These are phyloP conservation scores for Tephrocybe rancida DNA, from an alignment of 768 basidiomycete species.

Conservation along the genomic window DNA sequence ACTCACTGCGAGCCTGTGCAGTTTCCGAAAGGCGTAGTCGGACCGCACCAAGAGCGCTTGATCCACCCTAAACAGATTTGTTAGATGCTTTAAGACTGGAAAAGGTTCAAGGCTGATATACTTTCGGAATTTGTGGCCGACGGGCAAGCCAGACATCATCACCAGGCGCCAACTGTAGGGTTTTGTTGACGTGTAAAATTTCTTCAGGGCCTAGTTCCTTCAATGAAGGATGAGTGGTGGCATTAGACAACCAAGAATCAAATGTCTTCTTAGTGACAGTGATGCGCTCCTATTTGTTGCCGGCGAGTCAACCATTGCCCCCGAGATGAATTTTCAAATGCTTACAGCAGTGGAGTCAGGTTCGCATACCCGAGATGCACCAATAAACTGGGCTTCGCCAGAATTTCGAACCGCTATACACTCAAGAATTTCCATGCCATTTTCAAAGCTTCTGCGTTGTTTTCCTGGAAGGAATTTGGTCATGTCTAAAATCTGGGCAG, in stretches of 20 bases:
- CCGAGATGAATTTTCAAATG: neutral
- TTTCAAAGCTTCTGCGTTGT: conserved; percentile 28
- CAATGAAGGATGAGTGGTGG: conserved; percentile 22
- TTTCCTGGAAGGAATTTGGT: conserved; percentile 36
- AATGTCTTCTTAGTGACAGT: conserved; percentile 47
- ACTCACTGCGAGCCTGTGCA: conserved; percentile 65
- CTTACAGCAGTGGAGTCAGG: conserved; percentile 31
- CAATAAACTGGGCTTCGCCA: conserved; percentile 40
- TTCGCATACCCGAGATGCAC: conserved; percentile 39
- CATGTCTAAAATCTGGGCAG: conserved; percentile 46
- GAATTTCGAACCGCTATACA: conserved; percentile 47
- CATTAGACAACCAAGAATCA: conserved; percentile 47
- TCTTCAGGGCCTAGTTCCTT: conserved; percentile 22
- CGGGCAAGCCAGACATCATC: conserved; percentile 61
- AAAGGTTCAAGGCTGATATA: conserved; percentile 29
- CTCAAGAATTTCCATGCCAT: conserved; percentile 40
- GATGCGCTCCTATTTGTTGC: conserved; percentile 47
- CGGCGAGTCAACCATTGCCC: conserved; percentile 17
- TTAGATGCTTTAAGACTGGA: conserved; percentile 23
- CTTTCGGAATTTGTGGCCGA: conserved; percentile 55
- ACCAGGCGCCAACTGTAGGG: conserved; percentile 46
- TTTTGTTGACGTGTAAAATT: conserved; percentile 37
- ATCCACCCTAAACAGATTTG: conserved; percentile 67
- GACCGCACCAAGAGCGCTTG: conserved; percentile 76
- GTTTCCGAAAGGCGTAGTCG: conserved; percentile 67